Base-by-base conservation (phyloP, 495 filamentous ascomycete species). In the Cetradonia linearis region DNA sequence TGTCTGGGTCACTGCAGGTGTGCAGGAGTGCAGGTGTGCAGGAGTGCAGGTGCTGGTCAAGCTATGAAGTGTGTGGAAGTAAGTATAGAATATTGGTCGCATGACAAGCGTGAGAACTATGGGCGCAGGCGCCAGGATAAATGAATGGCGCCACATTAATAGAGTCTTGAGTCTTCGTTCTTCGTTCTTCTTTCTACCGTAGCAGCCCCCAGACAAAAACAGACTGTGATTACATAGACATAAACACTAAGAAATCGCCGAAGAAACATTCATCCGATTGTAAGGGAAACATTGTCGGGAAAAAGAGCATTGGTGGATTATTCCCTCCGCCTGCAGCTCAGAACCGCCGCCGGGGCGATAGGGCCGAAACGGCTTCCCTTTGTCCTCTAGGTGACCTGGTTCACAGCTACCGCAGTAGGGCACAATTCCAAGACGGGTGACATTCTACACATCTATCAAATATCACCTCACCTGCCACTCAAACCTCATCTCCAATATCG, bases 251-350 rank as follows among this genome's bases (percentile, higher is more conserved):
- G 0, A 25, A 13, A 0, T 25, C 42, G 25, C 25, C 25, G 42
- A 20, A 23, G 4, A 25, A 46, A 8, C 20, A 46, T 8, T 20
- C 8, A n/a, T 5, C 4, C 11, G 1, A 9, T 8, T 54, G 9
- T n/a, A 36, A 10, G 8, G 25, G 7, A 13, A 48, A 34, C 49
- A 18, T 54, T 54, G 31, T 54, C 11, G 28, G 20, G 30, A 30
- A 3, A 33, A 54, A 30, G 9, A 20, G 9, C 0, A 46, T 20
- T 34, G 49, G 7, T 53, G 9, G 30, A n/a, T 34, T 11, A 16
- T 54, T 36, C 50, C 50, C 34, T 20, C 10, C 50, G 50, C 50
- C n/a, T 34, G 50, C 30, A 54, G 30, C 50, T 54, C 50, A 54
- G 31, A 31, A 34, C 30, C 18, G 50, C 50, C 7, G 50, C 50